Conservation (phyloP, 768 basidiomycete genomes). For the Cyathus striatus region DNA sequence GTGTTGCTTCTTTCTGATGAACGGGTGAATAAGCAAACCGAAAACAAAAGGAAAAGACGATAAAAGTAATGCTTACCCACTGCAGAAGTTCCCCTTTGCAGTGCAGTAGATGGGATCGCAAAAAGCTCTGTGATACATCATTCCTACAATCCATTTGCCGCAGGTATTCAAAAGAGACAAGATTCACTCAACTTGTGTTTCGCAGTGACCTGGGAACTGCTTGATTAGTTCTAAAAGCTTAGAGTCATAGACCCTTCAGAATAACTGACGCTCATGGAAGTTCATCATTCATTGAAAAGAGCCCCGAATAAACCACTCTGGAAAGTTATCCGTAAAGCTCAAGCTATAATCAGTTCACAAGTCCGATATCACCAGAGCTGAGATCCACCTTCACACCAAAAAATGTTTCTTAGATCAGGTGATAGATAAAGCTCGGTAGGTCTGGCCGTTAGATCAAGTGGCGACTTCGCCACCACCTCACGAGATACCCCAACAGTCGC, state of each 20-base stretch:
- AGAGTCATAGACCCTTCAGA: not conserved
- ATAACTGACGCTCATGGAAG: slow-evolving; percentile 68
- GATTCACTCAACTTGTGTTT: slow-evolving; percentile 71
- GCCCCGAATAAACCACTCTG: slow-evolving; percentile 77
- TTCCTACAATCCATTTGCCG: slow-evolving; percentile 33
- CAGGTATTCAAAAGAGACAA: slow-evolving; percentile 52
- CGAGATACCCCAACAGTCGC: not conserved
- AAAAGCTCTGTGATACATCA: slow-evolving; percentile 66
- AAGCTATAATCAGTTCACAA: not conserved
- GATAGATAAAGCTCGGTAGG: not conserved
- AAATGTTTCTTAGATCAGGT: not conserved
- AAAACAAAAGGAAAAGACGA: not conserved
- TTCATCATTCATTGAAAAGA: slow-evolving; percentile 80
- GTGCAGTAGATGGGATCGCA: slow-evolving; percentile 64
- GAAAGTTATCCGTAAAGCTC: slow-evolving; percentile 60
- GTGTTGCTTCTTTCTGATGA: slow-evolving; percentile 20
- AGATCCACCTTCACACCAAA: slow-evolving; percentile 2
- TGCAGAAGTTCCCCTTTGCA: slow-evolving; percentile 84
- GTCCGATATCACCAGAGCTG: not conserved
- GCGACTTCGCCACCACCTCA: not conserved
- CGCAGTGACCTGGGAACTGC: slow-evolving; percentile 43
- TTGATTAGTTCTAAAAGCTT: slow-evolving; percentile 1
- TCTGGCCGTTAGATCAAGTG: not conserved
- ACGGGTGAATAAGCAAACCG: not conserved
- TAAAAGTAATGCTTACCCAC: slow-evolving; percentile 37